Conservation (phyloP, 163 green algal species). For the Chlorella variabilis region DNA sequence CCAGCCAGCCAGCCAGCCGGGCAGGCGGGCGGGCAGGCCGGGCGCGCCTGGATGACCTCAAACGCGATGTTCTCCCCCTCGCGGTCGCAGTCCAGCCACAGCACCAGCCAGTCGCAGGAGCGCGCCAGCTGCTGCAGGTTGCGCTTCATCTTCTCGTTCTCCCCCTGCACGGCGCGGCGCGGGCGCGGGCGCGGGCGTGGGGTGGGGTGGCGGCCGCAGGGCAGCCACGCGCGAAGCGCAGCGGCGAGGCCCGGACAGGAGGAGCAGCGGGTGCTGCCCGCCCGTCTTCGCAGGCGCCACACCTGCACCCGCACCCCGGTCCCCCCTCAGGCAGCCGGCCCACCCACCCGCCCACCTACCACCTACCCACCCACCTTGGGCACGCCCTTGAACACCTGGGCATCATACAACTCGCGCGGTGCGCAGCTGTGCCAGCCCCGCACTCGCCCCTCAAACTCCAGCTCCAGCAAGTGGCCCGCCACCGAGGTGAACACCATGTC, state of each 20-base stretch:
- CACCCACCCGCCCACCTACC: not conserved
- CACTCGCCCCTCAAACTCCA: conserved; percentile 79
- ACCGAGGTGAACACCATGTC: conserved; percentile 96
- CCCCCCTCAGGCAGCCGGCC: not conserved
- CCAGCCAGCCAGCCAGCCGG: too few relatives aligned
- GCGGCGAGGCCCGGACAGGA: too few relatives aligned
- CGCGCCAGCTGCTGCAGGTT: conserved; percentile 85
- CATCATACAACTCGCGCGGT: conserved; percentile 81
- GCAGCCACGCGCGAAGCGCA: too few relatives aligned
- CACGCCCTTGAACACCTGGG: conserved; percentile 80
- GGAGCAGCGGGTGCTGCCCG: not conserved
- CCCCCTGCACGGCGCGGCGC: conserved; percentile 39
- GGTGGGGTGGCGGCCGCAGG: too few relatives aligned
- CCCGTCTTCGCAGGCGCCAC: too few relatives aligned
- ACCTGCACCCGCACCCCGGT: not conserved
- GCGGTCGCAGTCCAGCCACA: conserved; percentile 99
- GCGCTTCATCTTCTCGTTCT: conserved; percentile 69
- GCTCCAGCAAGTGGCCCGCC: conserved; percentile 92
- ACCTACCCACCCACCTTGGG: conserved; percentile 65
- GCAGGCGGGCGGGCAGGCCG: not conserved
- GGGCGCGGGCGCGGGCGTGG: not conserved
- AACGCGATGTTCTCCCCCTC: conserved; percentile 99
- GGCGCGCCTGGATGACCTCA: conserved; percentile 82
- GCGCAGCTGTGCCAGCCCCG: conserved; percentile 77
- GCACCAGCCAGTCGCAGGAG: conserved; percentile 82